Evolutionary conservation across 2,329 filamentous ascomycete genomes (phyloP), one percentile per base, ranked within the genome.

Genomic region (Cryoendolithus antarcticus): DNA sequence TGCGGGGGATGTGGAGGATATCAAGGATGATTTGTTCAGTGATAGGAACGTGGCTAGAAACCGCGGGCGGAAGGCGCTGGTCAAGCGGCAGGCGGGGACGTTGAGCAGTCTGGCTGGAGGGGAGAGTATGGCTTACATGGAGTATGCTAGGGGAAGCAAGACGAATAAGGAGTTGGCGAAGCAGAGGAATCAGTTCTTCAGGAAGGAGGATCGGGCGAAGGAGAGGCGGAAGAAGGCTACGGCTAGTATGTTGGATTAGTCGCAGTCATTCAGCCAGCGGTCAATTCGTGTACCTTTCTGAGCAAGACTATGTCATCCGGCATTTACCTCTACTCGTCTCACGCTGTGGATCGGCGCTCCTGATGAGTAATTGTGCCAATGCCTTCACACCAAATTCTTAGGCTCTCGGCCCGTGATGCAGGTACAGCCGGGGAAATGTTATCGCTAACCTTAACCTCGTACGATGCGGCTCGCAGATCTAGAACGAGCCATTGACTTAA

Each of bases 21-120:
- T 82, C 45, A 67, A 68, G 8, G 80, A 81, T 44, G 79, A 83
- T 53, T 65, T 82, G 6, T 83, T 82, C 56, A 70, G 71, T 40
- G 71, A 68, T 40, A 70, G 69, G 54, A 72, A 57, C 51, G 67
- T 45, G 43, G 50, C 43, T 49, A 55, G 48, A 52, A 53, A 60
- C 46, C 47, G 56, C 48, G 48, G 55, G 44, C 61, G 65, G 57
- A 61, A 62, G 59, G 75, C 62, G 10, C 74, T 67, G 2, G 82
- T 80, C 1, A 76, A 80, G 48, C 74, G 91, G 43, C 93, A 82
- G 21, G 91, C 88, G 1, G 89, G 86, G 15, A 86, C 79, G 9
- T 69, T 98, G 40, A 81, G 80, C 37, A 88, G 93, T 51, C 71
- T 95, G 40, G 86, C 83, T 40, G 91, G 91, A 41, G 91, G 88